phyloP scores from a whole-genome alignment of 1,284 basidiomycete species.

The Pyrrhoderma lamaoense region DNA sequence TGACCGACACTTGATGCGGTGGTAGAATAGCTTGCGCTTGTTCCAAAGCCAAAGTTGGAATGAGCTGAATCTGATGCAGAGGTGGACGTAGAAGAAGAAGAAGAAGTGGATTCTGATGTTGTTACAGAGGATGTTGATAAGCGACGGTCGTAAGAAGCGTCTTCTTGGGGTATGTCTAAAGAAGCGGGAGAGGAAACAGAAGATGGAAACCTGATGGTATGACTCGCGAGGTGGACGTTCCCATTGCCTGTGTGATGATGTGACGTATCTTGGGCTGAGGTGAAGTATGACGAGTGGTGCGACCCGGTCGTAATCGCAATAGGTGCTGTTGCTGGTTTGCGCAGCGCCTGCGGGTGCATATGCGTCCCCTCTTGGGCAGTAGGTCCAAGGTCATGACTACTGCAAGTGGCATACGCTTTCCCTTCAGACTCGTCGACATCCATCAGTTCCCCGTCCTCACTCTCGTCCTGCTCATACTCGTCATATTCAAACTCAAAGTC shows the following conservation, averaged over 20 bases:
- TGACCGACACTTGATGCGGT: constrained; percentile 16
- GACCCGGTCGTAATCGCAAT: constrained; percentile 20
- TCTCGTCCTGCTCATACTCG: constrained; percentile 21
- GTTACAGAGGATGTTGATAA: constrained; percentile 21
- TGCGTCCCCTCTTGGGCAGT: constrained; percentile 28
- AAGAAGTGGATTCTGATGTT: constrained; percentile 8
- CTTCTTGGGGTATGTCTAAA: constrained; percentile 14
- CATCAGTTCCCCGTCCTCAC: constrained; percentile 18
- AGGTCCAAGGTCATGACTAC: constrained; percentile 27
- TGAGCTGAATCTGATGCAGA: constrained; percentile 14
- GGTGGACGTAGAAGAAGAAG: constrained; percentile 14
- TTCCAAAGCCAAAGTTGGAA: constrained; percentile 15
- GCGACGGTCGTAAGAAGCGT: constrained; percentile 19
- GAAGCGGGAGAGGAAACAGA: constrained; percentile 17
- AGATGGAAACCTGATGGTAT: constrained; percentile 18
- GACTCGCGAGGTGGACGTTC: constrained; percentile 23
- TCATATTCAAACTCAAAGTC: constrained; percentile 21
- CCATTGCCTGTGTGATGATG: constrained; percentile 19
- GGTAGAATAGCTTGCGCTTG: constrained; percentile 16
- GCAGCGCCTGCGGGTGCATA: constrained; percentile 48
- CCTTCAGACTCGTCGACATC: constrained; percentile 23
- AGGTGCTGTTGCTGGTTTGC: constrained; percentile 25
- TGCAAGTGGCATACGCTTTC: constrained; percentile 19
- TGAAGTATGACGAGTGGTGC: constrained; percentile 21
- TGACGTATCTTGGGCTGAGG: constrained; percentile 18